These are phyloP conservation scores for Chalciporus sp. DNA, from an alignment of 1,284 basidiomycete genomes.

Conservation along the genomic window DNA sequence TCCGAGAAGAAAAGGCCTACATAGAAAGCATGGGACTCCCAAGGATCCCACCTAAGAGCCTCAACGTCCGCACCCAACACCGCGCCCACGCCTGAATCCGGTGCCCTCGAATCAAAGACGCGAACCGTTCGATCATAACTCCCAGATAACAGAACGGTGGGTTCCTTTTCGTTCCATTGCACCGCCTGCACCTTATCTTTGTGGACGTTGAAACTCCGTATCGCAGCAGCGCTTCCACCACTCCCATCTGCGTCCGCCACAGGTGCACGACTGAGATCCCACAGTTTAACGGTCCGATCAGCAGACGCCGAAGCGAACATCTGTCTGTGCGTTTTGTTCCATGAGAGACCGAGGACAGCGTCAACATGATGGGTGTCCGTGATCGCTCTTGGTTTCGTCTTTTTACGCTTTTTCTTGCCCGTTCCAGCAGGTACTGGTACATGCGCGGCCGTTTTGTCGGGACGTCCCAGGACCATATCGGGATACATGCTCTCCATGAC, in stretches of 20 bases:
- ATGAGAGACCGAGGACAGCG: slow-evolving; percentile 88
- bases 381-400: slow-evolving; percentile 70
- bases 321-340: slow-evolving; percentile 90
- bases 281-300: slow-evolving; percentile 95
- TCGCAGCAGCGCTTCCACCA: slow-evolving; percentile 46
- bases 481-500: slow-evolving; percentile 95
- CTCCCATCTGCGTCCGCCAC: slow-evolving; percentile 47
- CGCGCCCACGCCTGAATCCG: slow-evolving; percentile 77
- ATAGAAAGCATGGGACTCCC: slow-evolving; percentile 86
- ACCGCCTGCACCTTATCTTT: slow-evolving; percentile 98
- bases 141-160: slow-evolving; percentile 89
- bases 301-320: slow-evolving; percentile 92
- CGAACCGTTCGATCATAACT: slow-evolving; percentile 93
- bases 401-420: slow-evolving; percentile 95
- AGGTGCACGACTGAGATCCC: slow-evolving; percentile 86
- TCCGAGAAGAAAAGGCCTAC: slow-evolving; percentile 49
- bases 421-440: slow-evolving; percentile 77
- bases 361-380: slow-evolving; percentile 88
- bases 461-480: slow-evolving; percentile 86
- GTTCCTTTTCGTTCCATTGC: slow-evolving; percentile 90
- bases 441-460: slow-evolving; percentile 83
- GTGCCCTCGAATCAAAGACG: slow-evolving; percentile 90
- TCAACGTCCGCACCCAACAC: slow-evolving; percentile 91
- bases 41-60: slow-evolving; percentile 94
- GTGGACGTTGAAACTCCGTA: slow-evolving; percentile 88